Percentiles rank a stretch among this genome's conserved stretches.
Conservation (phyloP, 2,329 filamentous ascomycete species). For the Rhytidhysteron rufulum region DNA sequence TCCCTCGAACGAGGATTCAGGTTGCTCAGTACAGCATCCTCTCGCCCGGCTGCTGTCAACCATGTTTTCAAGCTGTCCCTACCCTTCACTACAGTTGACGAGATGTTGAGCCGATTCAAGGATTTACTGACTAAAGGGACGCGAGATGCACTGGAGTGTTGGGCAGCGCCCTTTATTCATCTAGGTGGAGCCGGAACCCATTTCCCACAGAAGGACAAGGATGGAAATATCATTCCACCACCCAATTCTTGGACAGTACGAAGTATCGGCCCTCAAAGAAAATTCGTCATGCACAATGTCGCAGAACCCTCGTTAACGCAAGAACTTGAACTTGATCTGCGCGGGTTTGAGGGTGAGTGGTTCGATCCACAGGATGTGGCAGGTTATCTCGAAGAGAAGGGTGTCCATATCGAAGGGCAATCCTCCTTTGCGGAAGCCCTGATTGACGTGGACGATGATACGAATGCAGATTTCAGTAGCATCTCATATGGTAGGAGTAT, state of each 20-base stretch:
- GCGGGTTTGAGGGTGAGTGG: conserved; percentile 69
- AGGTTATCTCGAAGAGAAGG: conserved; percentile 62
- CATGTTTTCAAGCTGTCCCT: conserved; percentile 68
- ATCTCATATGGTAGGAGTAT: conserved; percentile 2
- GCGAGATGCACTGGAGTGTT: conserved; percentile 54
- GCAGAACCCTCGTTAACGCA: conserved; percentile 38
- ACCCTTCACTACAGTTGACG: conserved; percentile 48
- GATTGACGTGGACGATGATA: conserved; percentile 20
- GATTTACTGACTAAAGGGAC: conserved; percentile 35
- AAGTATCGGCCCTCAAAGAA: conserved; percentile 27
- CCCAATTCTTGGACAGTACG: conserved; percentile 29
- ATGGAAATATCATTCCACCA: conserved; percentile 32
- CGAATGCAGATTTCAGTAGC: conserved; percentile 1
- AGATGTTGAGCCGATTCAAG: conserved; percentile 39
- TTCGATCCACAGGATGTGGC: conserved; percentile 76
- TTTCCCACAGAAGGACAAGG: conserved; percentile 44
- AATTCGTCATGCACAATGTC: conserved; percentile 20
- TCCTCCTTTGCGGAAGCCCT: conserved; percentile 58
- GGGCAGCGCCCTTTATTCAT: conserved; percentile 59
- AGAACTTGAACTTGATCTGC: conserved; percentile 50
- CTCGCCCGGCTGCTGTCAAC: conserved; percentile 24
- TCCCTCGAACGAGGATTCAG: conserved; percentile 60
- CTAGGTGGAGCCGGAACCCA: conserved; percentile 67
- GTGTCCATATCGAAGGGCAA: conserved; percentile 59
- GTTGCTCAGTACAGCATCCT: conserved; percentile 50